Base-by-base conservation (phyloP, 2,329 filamentous ascomycete genomes). In the Colletotrichum lupini region DNA sequence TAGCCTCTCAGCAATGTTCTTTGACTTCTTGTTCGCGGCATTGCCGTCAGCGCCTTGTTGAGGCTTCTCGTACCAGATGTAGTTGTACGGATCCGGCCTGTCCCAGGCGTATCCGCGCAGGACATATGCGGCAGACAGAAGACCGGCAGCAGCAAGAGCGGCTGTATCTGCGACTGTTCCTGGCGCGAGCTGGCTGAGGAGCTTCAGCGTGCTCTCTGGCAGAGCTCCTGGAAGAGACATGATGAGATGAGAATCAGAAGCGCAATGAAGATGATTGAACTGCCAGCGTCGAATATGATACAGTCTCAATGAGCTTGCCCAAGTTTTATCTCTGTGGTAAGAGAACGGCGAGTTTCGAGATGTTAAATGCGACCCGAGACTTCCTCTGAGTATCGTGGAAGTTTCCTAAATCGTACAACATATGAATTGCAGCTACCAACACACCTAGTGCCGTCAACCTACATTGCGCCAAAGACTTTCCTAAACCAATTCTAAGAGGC, bases 31-130 rank as follows among this genome's bases (percentile, higher is more conserved):
- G 12, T 65, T 85, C 11, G 72, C 75, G 5, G 67, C 67, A 2
- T 67, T 63, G n/a, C 74, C 73, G 87, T 46, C 68, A 24, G 62
- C 61, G 12, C 62, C 68, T 16, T 71, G 62, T n/a, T 71, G 87
- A 19, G 87, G 87, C 49, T 83, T 82, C 75, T 89, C 84, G 63
- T 84, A 90, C 77, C 82, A 86, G 28, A 88, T 79, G 75, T 87
- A 80, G 49, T 83, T 76, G 68, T 87, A 83, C 5, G 87, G 87
- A 74, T 89, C 86, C 9, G 86, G 84, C 55, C 81, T 85, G 66
- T 88, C 85, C 85, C 86, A 88, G 22, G 83, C 73, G 46, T 80
- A 80, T 3, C 85, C 85, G 4, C 81, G 80, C 2, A 86, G 81
- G 22, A 87, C 76, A 75, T 84, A 88, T 1, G 81, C 76, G 5